Evolutionary conservation across 2,329 filamentous ascomycete species (phyloP).

Genomic region (Hirsutella rhossiliensis): DNA sequence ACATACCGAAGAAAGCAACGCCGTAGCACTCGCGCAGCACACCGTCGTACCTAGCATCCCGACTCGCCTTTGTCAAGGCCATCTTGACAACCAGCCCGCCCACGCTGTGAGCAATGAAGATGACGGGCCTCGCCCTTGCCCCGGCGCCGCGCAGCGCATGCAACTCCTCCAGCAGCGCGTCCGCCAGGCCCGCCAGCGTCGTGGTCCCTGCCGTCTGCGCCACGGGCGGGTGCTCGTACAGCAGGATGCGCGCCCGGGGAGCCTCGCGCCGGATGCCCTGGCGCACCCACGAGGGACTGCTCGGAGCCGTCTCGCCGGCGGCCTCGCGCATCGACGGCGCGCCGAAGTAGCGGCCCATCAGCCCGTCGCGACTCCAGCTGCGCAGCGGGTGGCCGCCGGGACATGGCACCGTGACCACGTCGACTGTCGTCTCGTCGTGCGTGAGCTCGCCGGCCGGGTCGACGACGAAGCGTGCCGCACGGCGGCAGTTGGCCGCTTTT

Average conservation of each 20-base stretch:
- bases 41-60: slow-evolving; percentile 22
- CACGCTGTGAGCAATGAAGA: slow-evolving; percentile 50
- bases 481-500: too few relatives aligned
- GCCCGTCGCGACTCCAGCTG: slow-evolving; percentile 39
- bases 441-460: slow-evolving; percentile 23
- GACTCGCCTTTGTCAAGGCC: slow-evolving; percentile 36
- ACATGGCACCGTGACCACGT: slow-evolving; percentile 41
- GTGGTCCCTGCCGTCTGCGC: slow-evolving; percentile 25
- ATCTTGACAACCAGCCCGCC: slow-evolving; percentile 49
- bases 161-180: slow-evolving; percentile 33
- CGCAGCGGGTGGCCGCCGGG: slow-evolving; percentile 38
- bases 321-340: slow-evolving; percentile 26
- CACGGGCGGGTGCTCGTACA: slow-evolving; percentile 36
- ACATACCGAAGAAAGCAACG: slow-evolving; percentile 43
- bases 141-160: slow-evolving; percentile 18
- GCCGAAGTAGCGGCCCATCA: slow-evolving; percentile 34
- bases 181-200: slow-evolving; percentile 31
- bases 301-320: slow-evolving; percentile 11
- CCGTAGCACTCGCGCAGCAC: slow-evolving; percentile 47
- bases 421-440: slow-evolving; percentile 40
- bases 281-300: slow-evolving; percentile 34
- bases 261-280: slow-evolving; percentile 38
- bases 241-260: slow-evolving; percentile 33
- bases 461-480: slow-evolving; percentile 15
- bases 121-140: slow-evolving; percentile 33